phyloP scores from a whole-genome alignment of 176 grass and related monocot genomes.

The Lolium perenne region DNA sequence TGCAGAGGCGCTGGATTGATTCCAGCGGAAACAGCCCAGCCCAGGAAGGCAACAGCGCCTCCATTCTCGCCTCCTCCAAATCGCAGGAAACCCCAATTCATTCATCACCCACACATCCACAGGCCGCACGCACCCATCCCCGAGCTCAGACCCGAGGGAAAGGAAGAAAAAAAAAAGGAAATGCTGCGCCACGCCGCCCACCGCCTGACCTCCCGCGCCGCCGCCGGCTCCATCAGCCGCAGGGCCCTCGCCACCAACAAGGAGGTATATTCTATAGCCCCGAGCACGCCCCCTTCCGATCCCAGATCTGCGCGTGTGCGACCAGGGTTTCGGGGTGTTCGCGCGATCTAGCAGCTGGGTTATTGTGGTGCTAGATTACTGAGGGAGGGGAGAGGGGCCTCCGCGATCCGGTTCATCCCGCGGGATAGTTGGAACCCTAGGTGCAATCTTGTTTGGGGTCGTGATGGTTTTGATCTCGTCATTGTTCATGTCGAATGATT shows the following conservation, averaged over 20 bases:
- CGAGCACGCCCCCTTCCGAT: background rate
- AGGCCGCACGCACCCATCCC: constrained; percentile 27
- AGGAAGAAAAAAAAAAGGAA: background rate
- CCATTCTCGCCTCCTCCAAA: constrained; percentile 30
- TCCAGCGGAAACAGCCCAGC: constrained; percentile 8
- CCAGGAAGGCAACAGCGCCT: background rate
- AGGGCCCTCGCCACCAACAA: constrained; percentile 64
- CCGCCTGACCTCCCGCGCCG: constrained; percentile 54
- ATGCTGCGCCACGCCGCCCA: constrained; percentile 65
- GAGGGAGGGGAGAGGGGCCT: background rate
- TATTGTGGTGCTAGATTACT: background rate
- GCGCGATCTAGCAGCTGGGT: constrained; percentile 9
- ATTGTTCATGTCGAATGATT: background rate
- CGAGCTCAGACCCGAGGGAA: background rate
- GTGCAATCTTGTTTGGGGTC: background rate
- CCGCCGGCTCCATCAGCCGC: constrained; percentile 35
- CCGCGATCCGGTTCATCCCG: constrained; percentile 18
- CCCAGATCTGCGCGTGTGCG: constrained; percentile 43
- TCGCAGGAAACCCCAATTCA: constrained; percentile 1
- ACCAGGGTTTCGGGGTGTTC: constrained; percentile 31
- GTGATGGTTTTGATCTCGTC: background rate
- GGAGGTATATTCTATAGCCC: constrained; percentile 62
- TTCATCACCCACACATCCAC: background rate
- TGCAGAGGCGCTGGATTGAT: background rate
- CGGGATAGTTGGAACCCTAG: background rate